Evolutionary conservation across 1,284 basidiomycete species (phyloP), one percentile per base, ranked within the genome.

Genomic region (Sanghuangporus weigelae): DNA sequence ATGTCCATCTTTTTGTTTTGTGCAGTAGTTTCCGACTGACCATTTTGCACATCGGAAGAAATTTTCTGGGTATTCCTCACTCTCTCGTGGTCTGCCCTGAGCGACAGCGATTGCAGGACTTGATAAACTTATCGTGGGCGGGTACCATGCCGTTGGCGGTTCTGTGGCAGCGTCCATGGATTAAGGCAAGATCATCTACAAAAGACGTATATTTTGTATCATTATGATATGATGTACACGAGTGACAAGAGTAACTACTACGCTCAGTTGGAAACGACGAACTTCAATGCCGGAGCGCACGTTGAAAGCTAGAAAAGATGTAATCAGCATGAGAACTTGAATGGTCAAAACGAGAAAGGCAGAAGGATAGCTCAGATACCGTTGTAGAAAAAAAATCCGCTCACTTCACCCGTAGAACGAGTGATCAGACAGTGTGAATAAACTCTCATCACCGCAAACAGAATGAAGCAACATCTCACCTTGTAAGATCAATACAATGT

Each of bases 291-390:
- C 7, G n/a, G 7, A 10, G 23, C 19, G 19, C 6, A 12, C 16
- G 19, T 19, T n/a, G 31, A 26, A 54, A 16, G 4, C 53, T 54
- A 54, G 53, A 38, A 36, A 54, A 38, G 26, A 26, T 10, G 23
- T 21, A 14, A 44, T 59, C 57, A 59, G 57, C 36, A 49, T 59
- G 26, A 55, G 36, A 50, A 49, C 19, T 44, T 7, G 10, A 42
- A 11, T 35, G 16, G 19, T 5, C 8, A 57, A 64, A 58, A 60
- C 51, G 53, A 57, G n/a, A 55, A 50, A 59, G 48, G 66, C 8
- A 16, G 64, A 63, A 62, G 48, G 67, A 66, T 67, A 67, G 79
- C 76, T 89, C 86, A 89, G 86, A 76, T 82, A 82, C 80, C 81
- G 81, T 81, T 81, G 81, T 81, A 83, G 79, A 76, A 72, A 73